phyloP scores from a whole-genome alignment of 1,139 yeast species.

The Saccharomycopsis hybrid region DNA sequence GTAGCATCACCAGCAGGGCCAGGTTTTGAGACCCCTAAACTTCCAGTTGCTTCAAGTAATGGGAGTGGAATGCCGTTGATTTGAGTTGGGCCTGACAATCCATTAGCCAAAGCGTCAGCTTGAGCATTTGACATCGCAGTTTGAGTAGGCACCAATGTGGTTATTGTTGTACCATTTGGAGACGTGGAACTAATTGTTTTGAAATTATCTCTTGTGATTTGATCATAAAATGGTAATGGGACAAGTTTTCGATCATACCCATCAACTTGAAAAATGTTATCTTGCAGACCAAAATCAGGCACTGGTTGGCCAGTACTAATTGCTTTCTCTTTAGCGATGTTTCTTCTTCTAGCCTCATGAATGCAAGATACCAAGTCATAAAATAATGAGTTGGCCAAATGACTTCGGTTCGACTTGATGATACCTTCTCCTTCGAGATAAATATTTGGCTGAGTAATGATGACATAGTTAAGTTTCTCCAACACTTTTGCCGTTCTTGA shows the following conservation, averaged over 20 bases:
- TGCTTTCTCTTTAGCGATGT: slow-evolving; percentile 40
- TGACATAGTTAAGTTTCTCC: slow-evolving; percentile 81
- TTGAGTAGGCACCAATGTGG: slow-evolving; percentile 83
- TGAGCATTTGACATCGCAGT: slow-evolving; percentile 59
- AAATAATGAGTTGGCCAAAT: slow-evolving; percentile 82
- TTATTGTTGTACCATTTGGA: slow-evolving; percentile 87
- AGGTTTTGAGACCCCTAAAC: slow-evolving; percentile 30
- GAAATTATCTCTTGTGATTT: slow-evolving; percentile 87
- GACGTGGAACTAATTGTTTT: slow-evolving; percentile 80
- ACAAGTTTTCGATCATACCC: slow-evolving; percentile 24
- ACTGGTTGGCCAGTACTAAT: slow-evolving; percentile 14
- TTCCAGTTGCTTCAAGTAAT: slow-evolving; percentile 77
- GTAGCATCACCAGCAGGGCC: too few species aligned
- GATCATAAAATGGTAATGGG: slow-evolving; percentile 90
- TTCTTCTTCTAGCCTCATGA: slow-evolving; percentile 85
- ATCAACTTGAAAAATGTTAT: not conserved
- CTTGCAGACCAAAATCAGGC: slow-evolving; percentile 1
- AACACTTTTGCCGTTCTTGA: slow-evolving; percentile 90
- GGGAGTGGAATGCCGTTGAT: slow-evolving; percentile 78
- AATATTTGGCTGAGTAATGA: slow-evolving; percentile 82
- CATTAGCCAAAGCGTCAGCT: slow-evolving; percentile 45
- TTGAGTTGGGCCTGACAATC: slow-evolving; percentile 48
- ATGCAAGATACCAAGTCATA: slow-evolving; percentile 93
- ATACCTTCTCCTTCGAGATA: slow-evolving; percentile 62
- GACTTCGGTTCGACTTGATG: slow-evolving; percentile 84